Conservation (phyloP, 306 rosid genomes). For the Coriaria nepalensis region DNA sequence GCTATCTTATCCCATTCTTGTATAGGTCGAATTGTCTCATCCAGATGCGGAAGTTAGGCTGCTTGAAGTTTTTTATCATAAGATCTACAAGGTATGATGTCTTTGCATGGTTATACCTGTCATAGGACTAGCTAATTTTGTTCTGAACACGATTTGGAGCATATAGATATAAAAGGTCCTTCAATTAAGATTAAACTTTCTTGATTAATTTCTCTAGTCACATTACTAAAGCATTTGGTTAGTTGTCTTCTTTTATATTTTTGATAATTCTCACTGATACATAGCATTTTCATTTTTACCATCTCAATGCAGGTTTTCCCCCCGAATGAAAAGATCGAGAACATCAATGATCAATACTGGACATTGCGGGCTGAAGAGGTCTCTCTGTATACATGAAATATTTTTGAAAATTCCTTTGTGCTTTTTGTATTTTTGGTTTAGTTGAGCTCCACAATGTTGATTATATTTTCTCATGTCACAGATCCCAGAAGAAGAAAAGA, state of each 20-base stretch:
- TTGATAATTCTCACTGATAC: too few species aligned
- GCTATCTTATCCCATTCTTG: slow-evolving; percentile 12
- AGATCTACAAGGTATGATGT: slow-evolving; percentile 68
- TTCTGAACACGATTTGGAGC: slow-evolving; percentile 5
- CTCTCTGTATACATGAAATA: slow-evolving; percentile 12
- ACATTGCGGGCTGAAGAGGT: slow-evolving; percentile 93
- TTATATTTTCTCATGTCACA: slow-evolving; percentile 15
- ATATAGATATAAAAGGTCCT: too few species aligned
- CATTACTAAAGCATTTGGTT: too few species aligned
- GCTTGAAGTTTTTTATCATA: slow-evolving; percentile 91
- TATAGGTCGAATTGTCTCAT: slow-evolving; percentile 71
- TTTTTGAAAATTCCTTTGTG: too few species aligned
- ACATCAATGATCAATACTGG: slow-evolving; percentile 93
- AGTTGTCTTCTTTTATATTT: too few species aligned
- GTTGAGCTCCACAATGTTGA: too few species aligned
- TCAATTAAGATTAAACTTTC: too few species aligned
- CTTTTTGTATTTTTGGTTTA: too few species aligned
- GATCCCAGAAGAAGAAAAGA: slow-evolving; percentile 85
- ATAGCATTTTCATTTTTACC: too few species aligned
- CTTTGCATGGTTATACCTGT: slow-evolving; percentile 14
- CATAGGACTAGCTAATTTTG: slow-evolving; percentile 4
- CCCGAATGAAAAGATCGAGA: slow-evolving; percentile 69
- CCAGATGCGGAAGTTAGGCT: slow-evolving; percentile 75
- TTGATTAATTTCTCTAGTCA: too few species aligned
- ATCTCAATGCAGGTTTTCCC: slow-evolving; percentile 62